Evolutionary conservation across 306 rosid species (phyloP), one percentile per base, ranked within the genome.

Genomic region (Begonia loranthoides): DNA sequence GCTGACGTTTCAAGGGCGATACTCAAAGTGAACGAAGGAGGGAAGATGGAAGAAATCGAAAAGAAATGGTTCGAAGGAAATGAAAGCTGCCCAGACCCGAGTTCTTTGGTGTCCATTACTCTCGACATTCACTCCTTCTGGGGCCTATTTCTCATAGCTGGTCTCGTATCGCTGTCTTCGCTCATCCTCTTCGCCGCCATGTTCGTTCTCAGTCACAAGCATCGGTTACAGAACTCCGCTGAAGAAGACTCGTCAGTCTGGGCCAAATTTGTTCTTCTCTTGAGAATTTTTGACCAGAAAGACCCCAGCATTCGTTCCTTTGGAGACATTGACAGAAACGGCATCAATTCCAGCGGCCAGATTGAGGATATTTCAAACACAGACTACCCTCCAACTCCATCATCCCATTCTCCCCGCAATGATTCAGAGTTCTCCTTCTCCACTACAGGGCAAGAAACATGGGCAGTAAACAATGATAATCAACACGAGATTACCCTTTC

Each of bases 1-100:
- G 53, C 69, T 9, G 95, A 86, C 53, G 54, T 82, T 10, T 86
- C 88, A 40, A 82, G 75, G 57, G 81, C 81, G 17, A 65, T 86
- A 45, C 51, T 86, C 6, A 67, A 64, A 7, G 70, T 79, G 50
- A 82, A 79, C 4, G 88, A 79, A 24, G 84, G 76, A 55, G 88
- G 75, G 5, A 55, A 55, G 58, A 75, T 86, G 78, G 75, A 51
- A 57, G 52, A 45, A 24, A 77, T 82, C 13, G 88, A 82, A 62
- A 46, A 61, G n/a, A 71, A 62, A 58, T 79, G 93, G 93, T 67
- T 82, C 4, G 52, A 52, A 7, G 9, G 52, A 19, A 16, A 60
- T 24, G 21, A 6, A 9, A 65, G 8, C 22, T 76, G 79, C 54
- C 41, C 19, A 45, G 67, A 58, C 11, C 58, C 78, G 34, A 59